Percentiles rank a stretch among this genome's conserved stretches.
phyloP scores from a whole-genome alignment of 768 basidiomycete genomes.

The Calocera viscosa region DNA sequence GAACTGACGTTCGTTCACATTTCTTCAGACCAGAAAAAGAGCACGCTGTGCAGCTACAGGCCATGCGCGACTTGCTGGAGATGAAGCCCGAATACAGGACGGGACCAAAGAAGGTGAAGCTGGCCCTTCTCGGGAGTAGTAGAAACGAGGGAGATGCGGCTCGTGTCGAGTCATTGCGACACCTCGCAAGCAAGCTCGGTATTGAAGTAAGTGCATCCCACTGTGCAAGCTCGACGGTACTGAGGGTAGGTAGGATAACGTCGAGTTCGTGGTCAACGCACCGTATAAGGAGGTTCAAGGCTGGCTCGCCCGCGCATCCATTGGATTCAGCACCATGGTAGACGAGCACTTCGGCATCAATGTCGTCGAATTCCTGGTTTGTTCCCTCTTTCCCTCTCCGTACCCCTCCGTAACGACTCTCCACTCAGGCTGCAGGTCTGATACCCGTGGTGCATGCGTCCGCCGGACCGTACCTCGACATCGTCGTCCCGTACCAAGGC shows the following conservation, averaged over 20 bases:
- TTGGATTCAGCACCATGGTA: conserved; percentile 92
- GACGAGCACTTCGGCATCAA: conserved; percentile 99
- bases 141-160: conserved; percentile 63
- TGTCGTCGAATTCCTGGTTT: conserved; percentile 92
- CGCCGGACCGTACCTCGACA: conserved; percentile 83
- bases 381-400: conserved; percentile 22
- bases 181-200: conserved; percentile 47
- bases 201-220: conserved; percentile 41
- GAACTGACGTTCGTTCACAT: not conserved
- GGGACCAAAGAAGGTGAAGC: conserved; percentile 30
- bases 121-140: conserved; percentile 74
- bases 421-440: conserved; percentile 71
- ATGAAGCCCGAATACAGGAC: conserved; percentile 45
- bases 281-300: conserved; percentile 55
- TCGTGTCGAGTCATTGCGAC: conserved; percentile 50
- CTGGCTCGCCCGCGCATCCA: conserved; percentile 60
- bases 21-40: conserved; percentile 82
- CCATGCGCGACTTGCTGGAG: conserved; percentile 49
- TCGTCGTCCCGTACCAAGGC: conserved; percentile 67
- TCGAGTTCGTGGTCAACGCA: conserved; percentile 74
- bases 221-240: not conserved
- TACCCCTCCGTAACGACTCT: conserved; percentile 17
- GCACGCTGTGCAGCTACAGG: conserved; percentile 62
- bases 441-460: conserved; percentile 88
- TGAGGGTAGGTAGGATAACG: conserved; percentile 38